Percentiles rank a stretch among this genome's conserved stretches.
Evolutionary conservation across 2,329 filamentous ascomycete genomes (phyloP).

Genomic region (Microdochium paspali): DNA sequence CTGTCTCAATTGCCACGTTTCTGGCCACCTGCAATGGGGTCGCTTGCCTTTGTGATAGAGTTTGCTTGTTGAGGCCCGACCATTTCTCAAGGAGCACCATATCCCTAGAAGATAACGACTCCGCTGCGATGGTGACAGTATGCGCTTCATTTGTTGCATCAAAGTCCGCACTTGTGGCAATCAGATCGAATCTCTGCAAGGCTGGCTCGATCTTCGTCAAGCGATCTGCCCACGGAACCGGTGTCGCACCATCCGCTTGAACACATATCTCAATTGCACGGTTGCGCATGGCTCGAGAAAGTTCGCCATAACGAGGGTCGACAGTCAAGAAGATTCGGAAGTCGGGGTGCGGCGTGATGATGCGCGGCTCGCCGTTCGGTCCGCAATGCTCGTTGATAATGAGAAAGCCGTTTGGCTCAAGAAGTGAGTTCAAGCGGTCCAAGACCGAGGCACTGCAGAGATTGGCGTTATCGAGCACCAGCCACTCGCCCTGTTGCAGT

Average conservation of each 20-base stretch:
- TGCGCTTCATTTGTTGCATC: conserved; percentile 15
- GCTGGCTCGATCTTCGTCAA: conserved; percentile 38
- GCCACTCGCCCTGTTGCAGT: conserved; percentile 77
- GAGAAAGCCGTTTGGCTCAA: conserved; percentile 80
- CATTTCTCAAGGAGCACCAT: conserved; percentile 13
- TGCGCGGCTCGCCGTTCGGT: conserved; percentile 67
- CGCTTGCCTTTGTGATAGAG: conserved; percentile 4
- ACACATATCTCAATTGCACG: conserved; percentile 85
- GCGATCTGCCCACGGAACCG: conserved; percentile 23
- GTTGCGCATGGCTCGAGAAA: conserved; percentile 95
- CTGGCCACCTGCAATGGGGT: conserved; percentile 2
- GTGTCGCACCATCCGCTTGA: conserved; percentile 29
- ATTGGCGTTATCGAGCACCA: conserved; percentile 95
- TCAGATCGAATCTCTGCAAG: conserved; percentile 33
- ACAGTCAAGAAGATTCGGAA: conserved; percentile 93
- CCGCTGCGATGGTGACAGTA: conserved; percentile 26
- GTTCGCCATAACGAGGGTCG: conserved; percentile 83
- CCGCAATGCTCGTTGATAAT: conserved; percentile 91
- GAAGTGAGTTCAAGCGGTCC: conserved; percentile 85
- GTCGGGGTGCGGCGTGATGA: conserved; percentile 72
- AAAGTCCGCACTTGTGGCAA: conserved; percentile 14
- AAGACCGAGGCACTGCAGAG: conserved; percentile 91
- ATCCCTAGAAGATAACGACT: conserved; percentile 38
- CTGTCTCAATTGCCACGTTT: neutral
- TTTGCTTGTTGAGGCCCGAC: neutral